Base-by-base conservation (phyloP, 129 eudicot species). In the Lonicera japonica region DNA sequence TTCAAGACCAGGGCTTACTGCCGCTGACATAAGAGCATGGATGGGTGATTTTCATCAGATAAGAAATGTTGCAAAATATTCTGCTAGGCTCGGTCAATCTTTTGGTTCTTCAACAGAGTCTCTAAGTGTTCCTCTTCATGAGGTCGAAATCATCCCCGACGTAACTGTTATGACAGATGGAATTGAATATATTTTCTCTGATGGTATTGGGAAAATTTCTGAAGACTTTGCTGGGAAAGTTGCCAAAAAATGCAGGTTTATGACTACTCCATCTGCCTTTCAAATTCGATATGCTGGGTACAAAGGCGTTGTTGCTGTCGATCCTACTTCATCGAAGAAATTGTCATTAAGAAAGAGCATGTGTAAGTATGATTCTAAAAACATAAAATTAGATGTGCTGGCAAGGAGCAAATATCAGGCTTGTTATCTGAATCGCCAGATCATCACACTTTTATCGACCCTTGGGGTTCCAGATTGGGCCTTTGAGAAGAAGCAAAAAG, bases 71-170 rank as follows among this genome's bases (percentile, higher is more conserved):
- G 97, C 97, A 17, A 86, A 89, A 72, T 89, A 89, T 76, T 95
- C 97, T 56, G 97, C 97, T 13, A 78, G 97, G 56, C 90, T 89
- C 20, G 97, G 97, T 61, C 97, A 89, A 58, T 89, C 88, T 10
- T 86, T 89, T 14, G 78, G 95, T 58, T 89, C 97, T 4, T 86
- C 97, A 22, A 89, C 79, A 16, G 97, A 89, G 72, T 82, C 91
- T 58, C 56, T 89, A 23, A 86, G 63, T 25, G 91, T 89, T 59
- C 50, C 58, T 34, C 39, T 14, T 20, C n/a, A 78, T 66, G 97
- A 89, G 77, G 64, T 76, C 6, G 82, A 80, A 63, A 38, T 20
- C 0, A 83, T 89, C 55, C 55, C 79, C 17, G 97, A 89, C 63
- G 47, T 85, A 58, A 64, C 64, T 68, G 45, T 18, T 39, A 63